Evolutionary conservation across 257 asterid genomes (phyloP), one percentile per base, ranked within the genome.

Genomic region (Osmanthus fragrans): DNA sequence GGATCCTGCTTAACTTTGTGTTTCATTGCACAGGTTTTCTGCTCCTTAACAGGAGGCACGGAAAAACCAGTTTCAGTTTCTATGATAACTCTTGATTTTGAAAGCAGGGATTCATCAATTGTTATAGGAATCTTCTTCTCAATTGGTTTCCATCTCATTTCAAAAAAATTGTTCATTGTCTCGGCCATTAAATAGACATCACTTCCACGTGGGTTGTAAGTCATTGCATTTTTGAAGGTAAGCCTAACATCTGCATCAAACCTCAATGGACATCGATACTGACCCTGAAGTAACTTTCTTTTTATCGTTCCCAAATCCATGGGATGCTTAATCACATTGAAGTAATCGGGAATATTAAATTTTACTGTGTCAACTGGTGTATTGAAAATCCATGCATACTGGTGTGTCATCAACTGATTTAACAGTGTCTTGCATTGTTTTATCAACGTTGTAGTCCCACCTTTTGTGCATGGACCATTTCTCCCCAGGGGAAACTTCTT

Each of bases 231-330:
- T 71, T 75, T 76, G 77, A 92, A 90, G 33, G 96, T 90, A 39
- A 92, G 96, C 70, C 94, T 87, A 77, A 92, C 97, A 76, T 94
- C 97, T 4, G 88, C 90, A 34, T 94, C 96, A 82, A 92, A 90
- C 71, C 83, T 94, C 77, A 84, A 51, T 13, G 89, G 96, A 74
- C 77, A 84, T 45, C 77, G 77, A 83, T 92, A 94, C 81, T 80
- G 81, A 83, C 90, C 84, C 2, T 91, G 79, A 34, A 73, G 82
- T 60, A 94, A 80, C 83, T 92, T 92, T 37, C 71, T 79, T 76
- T 83, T 89, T 42, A 91, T 78, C n/a, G 98, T 94, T 75, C 97
- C 96, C 69, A 94, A 86, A 87, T 94, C 98, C 98, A 94, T 94
- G 32, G 98, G 98, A 73, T 90, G 92, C 87, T 92, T 92, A 73